phyloP scores from a whole-genome alignment of 129 eudicot species.

The Flaveria bidentis region DNA sequence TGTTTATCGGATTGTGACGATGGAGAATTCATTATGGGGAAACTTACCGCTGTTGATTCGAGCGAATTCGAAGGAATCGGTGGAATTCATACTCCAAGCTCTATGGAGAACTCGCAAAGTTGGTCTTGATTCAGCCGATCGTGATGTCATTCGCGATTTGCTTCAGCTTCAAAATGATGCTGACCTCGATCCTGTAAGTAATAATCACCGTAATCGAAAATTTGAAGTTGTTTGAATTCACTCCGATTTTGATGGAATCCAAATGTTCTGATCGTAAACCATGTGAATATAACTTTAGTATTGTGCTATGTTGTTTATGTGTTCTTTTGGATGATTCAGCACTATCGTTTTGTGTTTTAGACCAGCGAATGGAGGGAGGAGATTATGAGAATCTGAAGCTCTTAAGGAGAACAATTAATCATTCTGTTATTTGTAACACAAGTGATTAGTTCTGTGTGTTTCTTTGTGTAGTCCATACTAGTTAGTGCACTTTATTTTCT shows the following conservation, averaged over 20 bases:
- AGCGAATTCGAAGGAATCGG: constrained; percentile 62
- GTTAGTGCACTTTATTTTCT: neutral
- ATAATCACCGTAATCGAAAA: neutral
- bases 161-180: constrained; percentile 55
- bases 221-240: neutral
- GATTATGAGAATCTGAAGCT: too few relatives aligned
- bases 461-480: neutral
- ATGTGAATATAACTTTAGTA: neutral
- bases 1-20: neutral
- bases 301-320: neutral
- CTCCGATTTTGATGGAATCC: neutral
- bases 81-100: constrained; percentile 58
- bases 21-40: constrained; percentile 53
- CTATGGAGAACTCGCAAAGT: constrained; percentile 64
- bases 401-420: neutral
- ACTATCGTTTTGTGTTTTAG: too few relatives aligned
- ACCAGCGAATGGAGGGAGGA: too few relatives aligned
- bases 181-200: constrained; percentile 58
- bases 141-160: constrained; percentile 54
- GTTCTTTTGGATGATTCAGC: neutral
- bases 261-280: too few relatives aligned
- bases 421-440: neutral
- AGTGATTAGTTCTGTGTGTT: neutral
- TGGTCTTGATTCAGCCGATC: constrained; percentile 62
- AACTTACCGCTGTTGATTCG: constrained; percentile 57